Percentiles rank a stretch among this genome's conserved stretches.
Conservation (phyloP, 192 early-diverging fungal species). For the Coemansia sp. region DNA sequence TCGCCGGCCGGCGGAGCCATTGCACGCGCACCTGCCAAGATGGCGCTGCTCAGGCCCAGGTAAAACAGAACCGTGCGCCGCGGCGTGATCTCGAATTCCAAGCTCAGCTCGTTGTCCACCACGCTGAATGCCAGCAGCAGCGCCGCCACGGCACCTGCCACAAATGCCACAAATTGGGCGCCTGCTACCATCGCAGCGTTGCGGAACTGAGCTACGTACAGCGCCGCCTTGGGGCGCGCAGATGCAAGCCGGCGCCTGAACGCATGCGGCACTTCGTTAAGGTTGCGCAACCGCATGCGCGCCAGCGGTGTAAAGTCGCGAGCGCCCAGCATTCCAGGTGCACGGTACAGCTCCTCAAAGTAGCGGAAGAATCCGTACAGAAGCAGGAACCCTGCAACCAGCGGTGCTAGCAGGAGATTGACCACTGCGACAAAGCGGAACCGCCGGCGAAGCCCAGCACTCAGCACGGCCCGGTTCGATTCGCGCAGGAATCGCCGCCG, state of each 20-base stretch:
- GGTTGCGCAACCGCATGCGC: slow-evolving; percentile 91
- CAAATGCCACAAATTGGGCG: slow-evolving; percentile 82
- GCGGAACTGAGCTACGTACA: slow-evolving; percentile 88
- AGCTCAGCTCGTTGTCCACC: slow-evolving; percentile 78
- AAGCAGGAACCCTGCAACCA: slow-evolving; percentile 74
- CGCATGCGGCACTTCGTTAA: slow-evolving; percentile 93
- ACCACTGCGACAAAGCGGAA: slow-evolving; percentile 86
- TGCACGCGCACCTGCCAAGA: slow-evolving; percentile 72
- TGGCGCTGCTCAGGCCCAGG: slow-evolving; percentile 78
- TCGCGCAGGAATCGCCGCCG: slow-evolving; percentile 76
- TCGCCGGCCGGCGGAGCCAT: slow-evolving; percentile 77
- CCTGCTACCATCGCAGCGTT: slow-evolving; percentile 72
- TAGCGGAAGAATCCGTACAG: slow-evolving; percentile 89
- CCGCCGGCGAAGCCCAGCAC: slow-evolving; percentile 63
- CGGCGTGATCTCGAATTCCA: slow-evolving; percentile 88
- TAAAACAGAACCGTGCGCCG: slow-evolving; percentile 90
- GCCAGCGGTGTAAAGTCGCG: slow-evolving; percentile 83
- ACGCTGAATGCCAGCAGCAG: slow-evolving; percentile 76
- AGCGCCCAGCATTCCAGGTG: slow-evolving; percentile 73
- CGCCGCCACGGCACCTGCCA: slow-evolving; percentile 83
- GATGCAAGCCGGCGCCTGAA: slow-evolving; percentile 71
- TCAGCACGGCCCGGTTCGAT: slow-evolving; percentile 56
- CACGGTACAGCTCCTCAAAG: slow-evolving; percentile 77
- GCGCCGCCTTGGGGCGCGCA: slow-evolving; percentile 66
- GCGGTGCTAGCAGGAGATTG: slow-evolving; percentile 80